These are phyloP conservation scores for Lactarius trivialis DNA, from an alignment of 768 basidiomycete species.

Conservation along the genomic window DNA sequence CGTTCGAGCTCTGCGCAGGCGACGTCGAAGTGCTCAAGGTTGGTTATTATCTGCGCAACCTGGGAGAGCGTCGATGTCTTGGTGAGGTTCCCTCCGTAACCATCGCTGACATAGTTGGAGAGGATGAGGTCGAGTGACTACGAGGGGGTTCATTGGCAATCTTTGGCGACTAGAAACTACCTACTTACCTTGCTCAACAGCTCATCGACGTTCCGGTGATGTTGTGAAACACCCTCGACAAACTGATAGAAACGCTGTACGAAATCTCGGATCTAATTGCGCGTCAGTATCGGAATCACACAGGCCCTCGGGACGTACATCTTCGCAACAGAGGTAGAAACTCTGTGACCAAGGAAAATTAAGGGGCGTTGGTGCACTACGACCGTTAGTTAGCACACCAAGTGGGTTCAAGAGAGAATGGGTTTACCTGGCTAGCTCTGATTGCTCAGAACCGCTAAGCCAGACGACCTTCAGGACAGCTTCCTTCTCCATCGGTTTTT, in stretches of 20 bases:
- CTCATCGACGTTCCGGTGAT: slow-evolving; percentile 87
- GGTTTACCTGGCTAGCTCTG: slow-evolving; percentile 47
- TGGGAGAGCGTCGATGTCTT: slow-evolving; percentile 79
- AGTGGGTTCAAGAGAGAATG: background rate
- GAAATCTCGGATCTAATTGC: slow-evolving; percentile 68
- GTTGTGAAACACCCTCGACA: slow-evolving; percentile 89
- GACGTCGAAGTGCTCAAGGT: slow-evolving; percentile 85
- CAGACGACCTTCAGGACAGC: slow-evolving; percentile 77
- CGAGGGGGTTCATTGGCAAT: background rate
- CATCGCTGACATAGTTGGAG: slow-evolving; percentile 65
- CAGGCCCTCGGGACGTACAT: slow-evolving; percentile 40
- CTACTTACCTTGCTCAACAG: slow-evolving; percentile 71
- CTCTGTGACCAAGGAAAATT: slow-evolving; percentile 91
- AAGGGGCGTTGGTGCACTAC: slow-evolving; percentile 58
- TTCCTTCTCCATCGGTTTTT: slow-evolving; percentile 54
- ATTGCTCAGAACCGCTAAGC: slow-evolving; percentile 63
- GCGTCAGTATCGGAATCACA: slow-evolving; percentile 2
- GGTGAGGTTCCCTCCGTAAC: slow-evolving; percentile 66
- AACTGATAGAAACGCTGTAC: slow-evolving; percentile 96
- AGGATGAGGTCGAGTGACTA: slow-evolving; percentile 86
- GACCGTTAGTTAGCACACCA: background rate
- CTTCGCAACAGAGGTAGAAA: slow-evolving; percentile 91
- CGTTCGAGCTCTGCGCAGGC: slow-evolving; percentile 81
- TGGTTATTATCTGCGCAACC: slow-evolving; percentile 87
- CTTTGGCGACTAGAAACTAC: background rate